Conservation (phyloP, 805 yeast genomes). For the Kodamaea fukazawae region DNA sequence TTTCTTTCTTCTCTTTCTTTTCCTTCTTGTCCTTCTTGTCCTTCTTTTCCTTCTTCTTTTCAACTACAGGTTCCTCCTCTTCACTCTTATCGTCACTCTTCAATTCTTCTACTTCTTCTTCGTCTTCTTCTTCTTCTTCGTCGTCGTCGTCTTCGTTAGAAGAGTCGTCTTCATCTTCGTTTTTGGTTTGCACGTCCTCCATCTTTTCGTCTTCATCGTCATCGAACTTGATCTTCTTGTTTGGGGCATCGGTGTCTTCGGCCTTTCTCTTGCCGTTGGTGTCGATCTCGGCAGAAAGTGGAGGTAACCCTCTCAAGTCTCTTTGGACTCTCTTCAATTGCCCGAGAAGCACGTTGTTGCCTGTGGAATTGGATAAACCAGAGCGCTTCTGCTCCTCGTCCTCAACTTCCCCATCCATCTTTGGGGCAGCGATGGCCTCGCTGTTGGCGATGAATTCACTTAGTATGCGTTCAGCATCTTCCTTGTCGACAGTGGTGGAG, state of each 20-base stretch:
- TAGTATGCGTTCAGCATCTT: constrained; percentile 46
- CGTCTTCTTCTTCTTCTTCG: constrained; percentile 9
- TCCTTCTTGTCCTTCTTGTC: constrained; percentile 18
- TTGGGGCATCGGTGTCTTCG: constrained; percentile 14
- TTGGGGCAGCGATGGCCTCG: constrained; percentile 32
- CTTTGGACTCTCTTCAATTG: constrained; percentile 75
- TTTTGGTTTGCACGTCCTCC: constrained; percentile 13
- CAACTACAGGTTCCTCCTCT: constrained; percentile 14
- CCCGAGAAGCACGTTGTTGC: constrained; percentile 44
- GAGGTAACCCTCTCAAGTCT: constrained; percentile 79
- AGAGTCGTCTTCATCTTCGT: constrained; percentile 12
- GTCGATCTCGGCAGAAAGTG: constrained; percentile 34
- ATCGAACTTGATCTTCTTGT: constrained; percentile 27
- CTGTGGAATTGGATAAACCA: constrained; percentile 32
- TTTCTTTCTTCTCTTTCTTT: constrained; percentile 20
- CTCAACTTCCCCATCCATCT: constrained; percentile 23
- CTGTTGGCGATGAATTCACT: constrained; percentile 41
- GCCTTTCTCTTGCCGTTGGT: constrained; percentile 6
- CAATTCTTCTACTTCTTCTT: constrained; percentile 6
- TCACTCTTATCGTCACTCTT: constrained; percentile 12
- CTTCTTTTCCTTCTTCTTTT: constrained; percentile 10
- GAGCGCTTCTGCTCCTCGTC: constrained; percentile 22
- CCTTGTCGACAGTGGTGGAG: constrained; percentile 29
- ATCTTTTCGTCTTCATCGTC: constrained; percentile 19
- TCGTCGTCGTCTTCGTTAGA: constrained; percentile 11